Conservation (phyloP, 305 asterid species). For the Fraxinus paxiana region DNA sequence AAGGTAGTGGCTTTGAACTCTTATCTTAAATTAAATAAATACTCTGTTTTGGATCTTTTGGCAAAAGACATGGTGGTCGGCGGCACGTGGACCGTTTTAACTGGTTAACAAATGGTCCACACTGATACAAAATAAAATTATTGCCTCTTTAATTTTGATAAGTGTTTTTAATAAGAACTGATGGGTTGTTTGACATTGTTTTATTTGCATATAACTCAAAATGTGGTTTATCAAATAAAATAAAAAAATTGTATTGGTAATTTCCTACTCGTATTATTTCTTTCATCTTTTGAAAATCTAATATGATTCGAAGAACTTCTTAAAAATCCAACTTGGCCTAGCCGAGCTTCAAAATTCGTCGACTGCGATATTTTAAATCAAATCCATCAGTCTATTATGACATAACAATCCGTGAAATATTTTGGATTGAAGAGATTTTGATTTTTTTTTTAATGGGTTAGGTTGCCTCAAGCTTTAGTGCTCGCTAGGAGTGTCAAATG, state of each 20-base stretch:
- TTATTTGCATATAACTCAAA: background rate
- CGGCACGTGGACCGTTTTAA: conserved; percentile 29
- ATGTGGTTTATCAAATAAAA: background rate
- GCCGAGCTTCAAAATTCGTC: background rate
- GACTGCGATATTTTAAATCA: no score
- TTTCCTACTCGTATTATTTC: background rate
- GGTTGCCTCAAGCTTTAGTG: background rate
- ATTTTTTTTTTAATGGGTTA: background rate
- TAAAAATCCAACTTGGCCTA: background rate
- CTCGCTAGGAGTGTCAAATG: background rate
- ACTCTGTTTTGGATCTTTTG: conserved; percentile 7
- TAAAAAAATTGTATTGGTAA: no score
- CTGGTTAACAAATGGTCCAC: conserved; percentile 20
- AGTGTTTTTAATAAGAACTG: no score
- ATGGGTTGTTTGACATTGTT: background rate
- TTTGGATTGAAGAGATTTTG: background rate
- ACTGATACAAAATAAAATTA: conserved; percentile 8
- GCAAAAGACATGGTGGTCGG: conserved; percentile 9
- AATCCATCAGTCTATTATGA: background rate
- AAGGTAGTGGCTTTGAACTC: background rate
- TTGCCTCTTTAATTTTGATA: background rate
- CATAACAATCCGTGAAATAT: background rate
- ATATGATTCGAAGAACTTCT: background rate
- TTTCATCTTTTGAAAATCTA: no score
- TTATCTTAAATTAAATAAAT: conserved; percentile 3